Evolutionary conservation across 768 basidiomycete genomes (phyloP), one percentile per base, ranked within the genome.

Genomic region (Termitomyces titanicus): DNA sequence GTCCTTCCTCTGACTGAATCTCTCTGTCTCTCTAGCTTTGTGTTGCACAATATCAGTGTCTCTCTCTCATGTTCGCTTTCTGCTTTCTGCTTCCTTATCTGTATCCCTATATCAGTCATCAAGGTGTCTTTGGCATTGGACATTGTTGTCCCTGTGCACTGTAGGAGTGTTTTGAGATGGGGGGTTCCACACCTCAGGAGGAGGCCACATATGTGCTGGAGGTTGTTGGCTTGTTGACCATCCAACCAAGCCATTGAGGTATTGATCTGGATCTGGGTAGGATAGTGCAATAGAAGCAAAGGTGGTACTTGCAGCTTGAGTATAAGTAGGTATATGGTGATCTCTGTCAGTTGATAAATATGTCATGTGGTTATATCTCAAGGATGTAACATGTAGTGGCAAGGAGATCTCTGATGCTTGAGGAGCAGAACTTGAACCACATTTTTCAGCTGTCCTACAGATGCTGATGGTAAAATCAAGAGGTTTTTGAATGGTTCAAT

Each of bases 371-470:
- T 51, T 38, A 37, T 56, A 58, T n/a, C 39, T 33, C 24, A 61
- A 47, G 35, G 47, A 29, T 40, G 43, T 29, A 48, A 45, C 7
- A 40, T 47, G 42, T 24, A 44, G 29, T 25, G 50, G 25, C 22
- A 54, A 51, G 24, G 50, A 45, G 33, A 34, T 27, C 2, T 59
- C 58, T 48, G 56, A 47, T 25, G 54, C 51, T 42, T 53, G 59
- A 55, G 59, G 64, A 48, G 66, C 56, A 42, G 68, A 69, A 56
- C 63, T 70, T 18, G 70, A 67, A 53, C 60, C 65, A 43, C 63
- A 65, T 52, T 66, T 68, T 51, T 72, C 69, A 47, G 51, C 59
- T 44, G 65, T 62, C 49, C 57, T 60, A 55, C 63, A 65, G 27
- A 59, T 47, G 55, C 57, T 61, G 20, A 60, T 31, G 45, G 51